A percentile compares a stretch with the other conserved stretches of the same genome.
phyloP scores from a whole-genome alignment of 371 early-diverging fungal species.

The Mortierella sp. region DNA sequence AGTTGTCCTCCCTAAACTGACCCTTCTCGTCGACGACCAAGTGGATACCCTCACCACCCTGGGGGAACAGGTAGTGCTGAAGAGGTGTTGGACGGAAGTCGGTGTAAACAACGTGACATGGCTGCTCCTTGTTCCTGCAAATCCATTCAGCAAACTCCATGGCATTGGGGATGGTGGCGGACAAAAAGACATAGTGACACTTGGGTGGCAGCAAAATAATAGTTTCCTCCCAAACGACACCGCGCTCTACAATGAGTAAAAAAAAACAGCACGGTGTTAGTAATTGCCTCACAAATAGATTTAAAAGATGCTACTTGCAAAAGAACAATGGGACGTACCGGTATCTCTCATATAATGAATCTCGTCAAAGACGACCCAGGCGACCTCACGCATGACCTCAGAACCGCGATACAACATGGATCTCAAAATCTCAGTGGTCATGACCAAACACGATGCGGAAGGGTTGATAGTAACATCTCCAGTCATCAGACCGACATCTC shows the following conservation, averaged over 20 bases:
- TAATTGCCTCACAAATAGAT: too few species aligned
- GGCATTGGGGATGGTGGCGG: conserved; percentile 99
- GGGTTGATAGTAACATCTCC: conserved; percentile 99
- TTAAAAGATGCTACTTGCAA: too few species aligned
- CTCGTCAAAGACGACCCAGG: conserved; percentile 99
- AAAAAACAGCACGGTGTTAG: not conserved
- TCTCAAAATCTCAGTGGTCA: conserved; percentile 99
- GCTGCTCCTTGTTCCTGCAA: conserved; percentile 94
- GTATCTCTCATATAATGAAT: conserved; percentile 99
- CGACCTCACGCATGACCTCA: conserved; percentile 98
- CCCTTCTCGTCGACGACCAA: conserved; percentile 97
- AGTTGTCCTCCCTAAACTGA: conserved; percentile 95
- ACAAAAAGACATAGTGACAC: conserved; percentile 97
- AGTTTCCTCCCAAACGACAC: conserved; percentile 99
- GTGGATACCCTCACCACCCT: conserved; percentile 94
- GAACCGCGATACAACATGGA: conserved; percentile 99
- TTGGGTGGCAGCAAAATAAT: conserved; percentile 97
- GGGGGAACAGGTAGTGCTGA: conserved; percentile 97
- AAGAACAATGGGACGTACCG: conserved; percentile 11
- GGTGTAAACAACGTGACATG: conserved; percentile 99
- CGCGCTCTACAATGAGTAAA: conserved; percentile 80
- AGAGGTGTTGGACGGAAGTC: conserved; percentile 99
- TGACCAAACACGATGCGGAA: conserved; percentile 97
- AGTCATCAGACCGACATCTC: conserved; percentile 99
- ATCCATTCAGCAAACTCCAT: conserved; percentile 99